Evolutionary conservation across 768 basidiomycete genomes (phyloP).

Genomic region (Phanerodontia chrysosporium): DNA sequence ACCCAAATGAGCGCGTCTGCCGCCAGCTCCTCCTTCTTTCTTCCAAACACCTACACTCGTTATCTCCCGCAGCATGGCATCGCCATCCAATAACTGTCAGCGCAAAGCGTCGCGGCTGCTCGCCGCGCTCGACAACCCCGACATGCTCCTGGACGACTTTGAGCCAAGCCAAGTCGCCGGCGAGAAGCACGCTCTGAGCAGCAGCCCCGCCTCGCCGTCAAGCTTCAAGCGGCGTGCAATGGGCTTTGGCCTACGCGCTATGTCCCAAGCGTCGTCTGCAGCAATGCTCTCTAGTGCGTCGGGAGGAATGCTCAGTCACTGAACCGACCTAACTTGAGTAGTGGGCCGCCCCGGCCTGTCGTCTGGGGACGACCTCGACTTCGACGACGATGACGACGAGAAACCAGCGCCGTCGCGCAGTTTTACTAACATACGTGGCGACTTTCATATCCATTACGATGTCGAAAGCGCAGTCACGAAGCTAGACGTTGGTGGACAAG

Average conservation of each 20-base stretch:
- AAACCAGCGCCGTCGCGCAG: background rate
- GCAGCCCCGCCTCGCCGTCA: background rate
- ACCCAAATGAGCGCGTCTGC: slow-evolving; percentile 2
- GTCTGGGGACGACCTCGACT: background rate
- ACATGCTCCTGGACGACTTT: background rate
- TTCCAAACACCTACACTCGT: background rate
- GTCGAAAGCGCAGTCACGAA: slow-evolving; percentile 40
- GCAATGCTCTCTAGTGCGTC: background rate
- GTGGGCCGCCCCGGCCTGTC: background rate
- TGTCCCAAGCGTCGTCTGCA: background rate
- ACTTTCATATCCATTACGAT: slow-evolving; percentile 49
- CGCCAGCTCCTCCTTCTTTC: background rate
- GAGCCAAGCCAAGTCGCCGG: background rate
- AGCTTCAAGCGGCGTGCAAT: background rate
- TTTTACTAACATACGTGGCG: background rate
- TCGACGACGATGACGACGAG: background rate
- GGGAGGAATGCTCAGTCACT: background rate
- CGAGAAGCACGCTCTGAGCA: background rate
- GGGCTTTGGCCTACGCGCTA: background rate
- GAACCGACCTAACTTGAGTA: background rate
- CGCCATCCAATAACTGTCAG: background rate
- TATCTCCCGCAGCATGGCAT: background rate
- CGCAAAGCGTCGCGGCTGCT: slow-evolving; percentile 10
- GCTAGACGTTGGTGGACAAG: slow-evolving; percentile 55
- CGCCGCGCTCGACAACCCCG: slow-evolving; percentile 10